These are phyloP conservation scores for Rhododendron griersonianum DNA, from an alignment of 148 eudicot genomes.

Conservation along the genomic window DNA sequence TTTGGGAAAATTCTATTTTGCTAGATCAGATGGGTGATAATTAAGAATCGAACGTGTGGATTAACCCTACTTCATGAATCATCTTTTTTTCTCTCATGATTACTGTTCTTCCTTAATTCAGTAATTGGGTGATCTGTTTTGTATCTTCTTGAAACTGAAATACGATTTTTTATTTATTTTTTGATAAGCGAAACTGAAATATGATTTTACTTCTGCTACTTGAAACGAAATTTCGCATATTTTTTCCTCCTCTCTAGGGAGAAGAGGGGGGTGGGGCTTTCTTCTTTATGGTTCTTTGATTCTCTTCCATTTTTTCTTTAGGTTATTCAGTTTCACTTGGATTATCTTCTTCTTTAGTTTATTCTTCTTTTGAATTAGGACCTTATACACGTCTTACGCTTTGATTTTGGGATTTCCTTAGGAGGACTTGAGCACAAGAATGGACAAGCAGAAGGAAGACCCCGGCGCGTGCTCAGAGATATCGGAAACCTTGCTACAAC, in stretches of 20 bases:
- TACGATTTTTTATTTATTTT: no score
- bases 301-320: background rate
- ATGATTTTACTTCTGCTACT: background rate
- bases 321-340: background rate
- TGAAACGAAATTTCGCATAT: background rate
- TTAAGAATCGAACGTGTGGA: background rate
- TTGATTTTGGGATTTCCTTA: background rate
- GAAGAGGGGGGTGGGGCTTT: no score
- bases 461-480: slow-evolving; percentile 58
- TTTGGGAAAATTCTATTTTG: background rate
- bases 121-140: no score
- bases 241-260: background rate
- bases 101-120: no score
- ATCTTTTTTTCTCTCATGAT: background rate
- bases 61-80: background rate
- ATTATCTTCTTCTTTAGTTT: background rate
- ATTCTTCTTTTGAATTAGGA: background rate
- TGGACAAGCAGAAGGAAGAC: slow-evolving; percentile 40
- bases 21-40: no score
- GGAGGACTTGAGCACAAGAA: slow-evolving; percentile 58
- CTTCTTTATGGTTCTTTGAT: no score
- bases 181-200: background rate
- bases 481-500: slow-evolving; percentile 53
- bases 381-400: background rate
- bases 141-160: no score